Base-by-base conservation (phyloP, 1,284 basidiomycete genomes). In the Apiotrichum sp. region DNA sequence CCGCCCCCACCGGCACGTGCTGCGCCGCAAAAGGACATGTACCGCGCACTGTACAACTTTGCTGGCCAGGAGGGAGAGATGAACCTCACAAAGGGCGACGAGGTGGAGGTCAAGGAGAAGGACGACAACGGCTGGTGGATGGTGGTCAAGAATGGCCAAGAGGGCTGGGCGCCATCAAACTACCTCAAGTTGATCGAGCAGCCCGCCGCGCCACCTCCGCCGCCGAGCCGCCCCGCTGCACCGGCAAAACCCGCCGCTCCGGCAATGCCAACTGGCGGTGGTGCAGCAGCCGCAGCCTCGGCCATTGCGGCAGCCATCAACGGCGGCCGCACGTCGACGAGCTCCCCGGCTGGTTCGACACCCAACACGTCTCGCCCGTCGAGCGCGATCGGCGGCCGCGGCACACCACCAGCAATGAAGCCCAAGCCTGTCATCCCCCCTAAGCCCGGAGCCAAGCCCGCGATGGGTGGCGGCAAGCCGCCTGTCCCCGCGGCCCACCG, bases 41-140 rank as follows among this genome's bases (percentile, higher is more conserved):
- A 93, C 78, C 86, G 86, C 62, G 89, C 90, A 5, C 86, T 93
- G 63, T 96, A 86, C 76, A 83, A 85, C 33, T 98, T 98, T 68
- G 81, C 86, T 42, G 93, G 89, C 4, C 88, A 97, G 73, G 85
- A 87, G 38, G 93, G 93, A 32, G 95, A 98, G 77, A 87, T 98
- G 82, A 80, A 85, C 7, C 77, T 98, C 48, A 82, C 81, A 64
- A 97, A 97, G 75, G 95, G 92, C 67, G 95, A 98, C 58, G 60
- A 89, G 3, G 88, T 98, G 2, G 93, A 98, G 74, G 80, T 98
- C 11, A 80, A 93, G 52, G 87, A 96, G 78, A 93, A 97, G 78
- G 92, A 96, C 63, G 84, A 90, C 58, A 92, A 93, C 67, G 92
- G 82, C 2, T 98, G 95, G 95, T 98, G 95, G 93, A 81, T 98